phyloP scores from a whole-genome alignment of 1,284 basidiomycete genomes.

The Moesziomyces aphidis region DNA sequence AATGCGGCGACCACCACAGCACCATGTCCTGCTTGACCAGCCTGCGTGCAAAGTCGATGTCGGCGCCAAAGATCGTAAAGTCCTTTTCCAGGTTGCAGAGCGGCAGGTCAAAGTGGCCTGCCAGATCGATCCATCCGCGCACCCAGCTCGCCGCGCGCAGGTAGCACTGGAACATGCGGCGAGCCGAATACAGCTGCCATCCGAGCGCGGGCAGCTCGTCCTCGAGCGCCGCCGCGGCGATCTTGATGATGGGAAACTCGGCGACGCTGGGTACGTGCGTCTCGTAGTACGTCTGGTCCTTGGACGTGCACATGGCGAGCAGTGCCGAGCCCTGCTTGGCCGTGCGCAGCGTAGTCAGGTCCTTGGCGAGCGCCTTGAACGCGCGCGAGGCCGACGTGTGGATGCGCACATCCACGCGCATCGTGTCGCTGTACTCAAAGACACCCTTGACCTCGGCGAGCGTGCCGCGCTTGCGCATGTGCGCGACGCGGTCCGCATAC shows the following conservation, averaged over 20 bases:
- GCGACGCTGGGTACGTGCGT: slow-evolving; percentile 75
- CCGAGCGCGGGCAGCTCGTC: slow-evolving; percentile 73
- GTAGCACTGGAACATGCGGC: slow-evolving; percentile 85
- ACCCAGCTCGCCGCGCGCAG: slow-evolving; percentile 83
- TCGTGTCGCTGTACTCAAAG: slow-evolving; percentile 78
- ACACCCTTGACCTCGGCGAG: slow-evolving; percentile 62
- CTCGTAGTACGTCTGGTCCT: slow-evolving; percentile 88
- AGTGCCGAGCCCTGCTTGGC: slow-evolving; percentile 78
- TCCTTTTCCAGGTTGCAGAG: slow-evolving; percentile 90
- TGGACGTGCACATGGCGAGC: slow-evolving; percentile 86
- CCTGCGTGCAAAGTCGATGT: slow-evolving; percentile 89
- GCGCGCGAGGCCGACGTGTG: slow-evolving; percentile 84
- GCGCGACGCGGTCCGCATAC: slow-evolving; percentile 75
- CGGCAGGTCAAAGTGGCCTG: slow-evolving; percentile 92
- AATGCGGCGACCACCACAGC: slow-evolving; percentile 88
- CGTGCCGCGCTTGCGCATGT: slow-evolving; percentile 56
- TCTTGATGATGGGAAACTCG: slow-evolving; percentile 88
- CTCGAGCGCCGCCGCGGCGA: slow-evolving; percentile 80
- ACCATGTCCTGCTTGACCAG: slow-evolving; percentile 88
- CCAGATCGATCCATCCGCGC: slow-evolving; percentile 81
- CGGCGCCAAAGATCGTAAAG: slow-evolving; percentile 85
- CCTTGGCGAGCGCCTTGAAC: slow-evolving; percentile 87
- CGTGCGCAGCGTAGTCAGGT: slow-evolving; percentile 76
- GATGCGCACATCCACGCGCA: slow-evolving; percentile 79
- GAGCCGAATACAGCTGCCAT: slow-evolving; percentile 72